These are phyloP conservation scores for Massarina eburnea DNA, from an alignment of 2,329 filamentous ascomycete genomes.

Conservation along the genomic window DNA sequence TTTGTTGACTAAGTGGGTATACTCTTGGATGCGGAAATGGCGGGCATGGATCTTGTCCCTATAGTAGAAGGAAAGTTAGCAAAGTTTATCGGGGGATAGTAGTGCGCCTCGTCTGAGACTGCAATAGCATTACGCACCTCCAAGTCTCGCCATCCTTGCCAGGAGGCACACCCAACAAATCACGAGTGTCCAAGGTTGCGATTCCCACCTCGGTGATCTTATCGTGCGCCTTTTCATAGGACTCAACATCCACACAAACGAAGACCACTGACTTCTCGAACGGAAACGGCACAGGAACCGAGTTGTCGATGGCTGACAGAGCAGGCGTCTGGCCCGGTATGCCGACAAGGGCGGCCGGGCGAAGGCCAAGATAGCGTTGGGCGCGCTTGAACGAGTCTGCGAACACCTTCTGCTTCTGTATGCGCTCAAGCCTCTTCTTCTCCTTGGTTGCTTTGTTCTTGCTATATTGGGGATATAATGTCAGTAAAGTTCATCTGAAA, in stretches of 20 bases:
- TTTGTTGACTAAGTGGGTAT: slow-evolving; percentile 65
- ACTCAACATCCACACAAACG: slow-evolving; percentile 80
- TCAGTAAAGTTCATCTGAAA: too few relatives aligned
- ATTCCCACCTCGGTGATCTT: slow-evolving; percentile 85
- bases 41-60: slow-evolving; percentile 66
- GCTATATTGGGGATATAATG: too few relatives aligned
- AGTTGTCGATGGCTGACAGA: slow-evolving; percentile 16
- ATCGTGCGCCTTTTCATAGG: slow-evolving; percentile 67
- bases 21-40: slow-evolving; percentile 77
- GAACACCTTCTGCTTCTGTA: slow-evolving; percentile 55
- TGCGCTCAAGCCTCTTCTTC: slow-evolving; percentile 53
- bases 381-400: slow-evolving; percentile 62
- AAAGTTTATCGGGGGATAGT: too few relatives aligned
- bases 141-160: slow-evolving; percentile 66
- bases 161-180: slow-evolving; percentile 58
- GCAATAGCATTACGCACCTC: too few relatives aligned
- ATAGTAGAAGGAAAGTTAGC: too few relatives aligned
- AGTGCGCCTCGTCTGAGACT: too few relatives aligned
- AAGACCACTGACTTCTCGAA: slow-evolving; percentile 63
- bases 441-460: slow-evolving; percentile 52
- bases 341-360: slow-evolving; percentile 35
- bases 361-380: slow-evolving; percentile 72
- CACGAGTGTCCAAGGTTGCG: slow-evolving; percentile 72
- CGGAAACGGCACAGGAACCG: slow-evolving; percentile 23
- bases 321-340: not conserved